Percentiles rank a stretch among this genome's conserved stretches.
Evolutionary conservation across 1,284 basidiomycete genomes (phyloP).

Genomic region (Acaromyces ingoldii): DNA sequence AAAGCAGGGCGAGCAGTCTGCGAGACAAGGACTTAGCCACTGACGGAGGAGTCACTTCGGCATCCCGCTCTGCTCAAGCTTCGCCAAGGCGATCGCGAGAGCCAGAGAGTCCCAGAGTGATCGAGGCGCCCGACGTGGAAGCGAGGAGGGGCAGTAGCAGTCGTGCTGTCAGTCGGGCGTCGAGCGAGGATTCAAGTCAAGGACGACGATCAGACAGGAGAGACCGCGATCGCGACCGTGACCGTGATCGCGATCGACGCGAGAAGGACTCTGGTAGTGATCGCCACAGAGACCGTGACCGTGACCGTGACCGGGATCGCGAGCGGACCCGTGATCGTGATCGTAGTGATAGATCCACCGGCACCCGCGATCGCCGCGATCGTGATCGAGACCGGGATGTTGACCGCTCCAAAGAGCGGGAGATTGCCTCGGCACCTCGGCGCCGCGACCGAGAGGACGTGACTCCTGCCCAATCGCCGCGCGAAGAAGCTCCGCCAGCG

Average conservation of each 20-base stretch:
- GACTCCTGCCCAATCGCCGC: background rate
- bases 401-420: background rate
- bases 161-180: background rate
- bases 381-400: slow-evolving; percentile 1
- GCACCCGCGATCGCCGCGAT: background rate
- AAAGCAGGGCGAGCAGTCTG: background rate
- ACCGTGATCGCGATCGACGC: background rate
- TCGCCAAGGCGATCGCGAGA: slow-evolving; percentile 2
- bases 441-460: background rate
- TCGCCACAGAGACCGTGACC: slow-evolving; percentile 2
- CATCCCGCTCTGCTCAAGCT: background rate
- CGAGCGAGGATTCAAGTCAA: background rate
- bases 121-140: no score
- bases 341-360: background rate
- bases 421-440: background rate
- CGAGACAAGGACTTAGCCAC: background rate
- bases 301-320: slow-evolving; percentile 8
- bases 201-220: background rate
- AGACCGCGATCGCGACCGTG: background rate
- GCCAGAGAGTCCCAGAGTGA: no score
- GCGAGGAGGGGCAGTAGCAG: background rate
- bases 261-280: slow-evolving; percentile 8
- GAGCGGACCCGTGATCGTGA: slow-evolving; percentile 14
- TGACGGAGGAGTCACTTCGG: background rate
- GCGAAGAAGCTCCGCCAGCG: background rate